A percentile compares a stretch with the other conserved stretches of the same genome.
Evolutionary conservation across 1,139 yeast genomes (phyloP).

Genomic region (Debaryomyces nepalensis): DNA sequence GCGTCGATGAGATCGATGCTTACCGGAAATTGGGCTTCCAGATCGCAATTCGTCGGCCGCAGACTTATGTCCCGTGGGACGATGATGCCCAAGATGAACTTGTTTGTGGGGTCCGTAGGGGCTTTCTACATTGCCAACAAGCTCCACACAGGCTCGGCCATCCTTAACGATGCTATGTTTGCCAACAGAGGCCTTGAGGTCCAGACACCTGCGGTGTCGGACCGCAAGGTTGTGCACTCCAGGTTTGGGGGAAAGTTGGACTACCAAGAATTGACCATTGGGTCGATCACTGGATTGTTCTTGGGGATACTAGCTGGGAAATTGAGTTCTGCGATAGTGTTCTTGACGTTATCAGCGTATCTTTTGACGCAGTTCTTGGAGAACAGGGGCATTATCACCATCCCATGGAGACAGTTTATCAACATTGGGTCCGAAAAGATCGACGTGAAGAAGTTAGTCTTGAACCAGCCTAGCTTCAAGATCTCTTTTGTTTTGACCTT

Average conservation of each 20-base stretch:
- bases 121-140: conserved; percentile 4
- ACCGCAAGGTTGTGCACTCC: conserved; percentile 14
- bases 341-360: conserved; percentile 55
- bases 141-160: conserved; percentile 7
- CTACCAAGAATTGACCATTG: conserved; percentile 70
- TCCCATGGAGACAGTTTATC: conserved; percentile 53
- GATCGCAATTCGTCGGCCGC: background rate
- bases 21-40: conserved; percentile 1
- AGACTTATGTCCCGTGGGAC: conserved; percentile 2
- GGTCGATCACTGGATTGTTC: conserved; percentile 67
- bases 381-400: conserved; percentile 56
- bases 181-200: background rate
- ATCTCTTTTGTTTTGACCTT: conserved; percentile 61
- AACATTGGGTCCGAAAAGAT: conserved; percentile 50
- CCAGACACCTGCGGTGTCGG: background rate
- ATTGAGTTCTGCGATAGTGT: conserved; percentile 60
- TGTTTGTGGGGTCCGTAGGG: conserved; percentile 11
- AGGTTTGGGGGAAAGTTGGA: conserved; percentile 48
- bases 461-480: conserved; percentile 70
- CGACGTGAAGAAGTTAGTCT: conserved; percentile 56
- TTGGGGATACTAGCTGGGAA: conserved; percentile 70
- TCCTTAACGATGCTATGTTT: conserved; percentile 15
- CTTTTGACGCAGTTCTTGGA: conserved; percentile 62
- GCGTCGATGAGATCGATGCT: conserved; percentile 5
- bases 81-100: conserved; percentile 4